Percentiles rank a stretch among this genome's conserved stretches.
Conservation (phyloP, 208 protist species). For the Phytomonas sp. region DNA sequence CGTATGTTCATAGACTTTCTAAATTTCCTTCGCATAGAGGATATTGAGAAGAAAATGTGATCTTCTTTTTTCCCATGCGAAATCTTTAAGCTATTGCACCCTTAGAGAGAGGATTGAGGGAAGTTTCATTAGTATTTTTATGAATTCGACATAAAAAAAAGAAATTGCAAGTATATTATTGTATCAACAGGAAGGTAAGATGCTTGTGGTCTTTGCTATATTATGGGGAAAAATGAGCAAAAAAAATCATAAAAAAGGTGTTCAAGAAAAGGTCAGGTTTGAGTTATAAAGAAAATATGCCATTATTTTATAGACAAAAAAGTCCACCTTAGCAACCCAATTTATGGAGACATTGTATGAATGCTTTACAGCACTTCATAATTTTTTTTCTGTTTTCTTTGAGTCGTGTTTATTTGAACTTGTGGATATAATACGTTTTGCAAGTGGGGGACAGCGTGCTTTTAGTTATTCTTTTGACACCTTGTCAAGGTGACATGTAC, state of each 20-base stretch:
- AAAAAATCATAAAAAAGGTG: neutral
- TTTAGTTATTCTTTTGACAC: neutral
- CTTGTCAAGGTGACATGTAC: neutral
- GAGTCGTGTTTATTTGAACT: neutral
- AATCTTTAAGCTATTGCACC: neutral
- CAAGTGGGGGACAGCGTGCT: neutral
- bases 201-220: neutral
- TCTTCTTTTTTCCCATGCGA: neutral
- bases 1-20: neutral
- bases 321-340: neutral
- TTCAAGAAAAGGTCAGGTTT: neutral
- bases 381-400: neutral
- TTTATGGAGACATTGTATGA: neutral
- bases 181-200: neutral
- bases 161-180: neutral
- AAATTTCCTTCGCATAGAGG: neutral
- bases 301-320: neutral
- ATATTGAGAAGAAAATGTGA: neutral
- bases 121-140: neutral
- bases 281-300: neutral
- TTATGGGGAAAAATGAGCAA: neutral
- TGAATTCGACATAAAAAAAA: neutral
- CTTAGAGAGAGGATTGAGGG: neutral
- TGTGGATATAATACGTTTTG: neutral
- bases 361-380: neutral